A percentile compares a stretch with the other conserved stretches of the same genome.
phyloP scores from a whole-genome alignment of 2,329 filamentous ascomycete species.

The Corinectria fuckeliana region DNA sequence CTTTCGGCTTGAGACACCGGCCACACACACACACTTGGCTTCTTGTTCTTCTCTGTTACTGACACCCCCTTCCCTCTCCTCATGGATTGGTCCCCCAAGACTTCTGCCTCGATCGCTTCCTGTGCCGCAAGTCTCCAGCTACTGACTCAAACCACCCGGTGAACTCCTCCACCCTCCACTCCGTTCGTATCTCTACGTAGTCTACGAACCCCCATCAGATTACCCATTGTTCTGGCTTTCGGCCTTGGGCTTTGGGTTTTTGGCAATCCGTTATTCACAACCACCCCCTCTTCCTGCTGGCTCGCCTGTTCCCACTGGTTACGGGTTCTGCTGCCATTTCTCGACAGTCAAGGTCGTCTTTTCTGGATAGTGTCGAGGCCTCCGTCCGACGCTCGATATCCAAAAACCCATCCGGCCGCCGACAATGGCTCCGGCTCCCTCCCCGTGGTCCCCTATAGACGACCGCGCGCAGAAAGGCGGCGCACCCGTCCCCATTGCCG shows the following conservation, averaged over 20 bases:
- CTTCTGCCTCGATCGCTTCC: neutral
- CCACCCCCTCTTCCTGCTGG: neutral
- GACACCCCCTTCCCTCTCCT: no score
- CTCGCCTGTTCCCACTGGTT: neutral
- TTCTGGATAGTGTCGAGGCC: neutral
- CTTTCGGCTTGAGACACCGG: no score
- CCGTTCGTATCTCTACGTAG: no score
- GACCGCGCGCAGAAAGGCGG: neutral
- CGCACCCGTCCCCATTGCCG: slow-evolving; percentile 41
- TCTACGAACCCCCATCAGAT: no score
- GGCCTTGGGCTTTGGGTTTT: neutral
- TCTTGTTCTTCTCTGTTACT: no score
- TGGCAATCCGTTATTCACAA: no score
- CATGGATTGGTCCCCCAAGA: neutral
- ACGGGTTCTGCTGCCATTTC: neutral
- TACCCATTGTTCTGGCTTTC: no score
- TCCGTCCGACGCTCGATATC: neutral
- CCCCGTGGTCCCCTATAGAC: neutral
- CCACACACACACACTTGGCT: neutral
- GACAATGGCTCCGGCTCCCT: slow-evolving; percentile 21
- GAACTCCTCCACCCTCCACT: slow-evolving; percentile 7
- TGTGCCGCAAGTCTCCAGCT: neutral
- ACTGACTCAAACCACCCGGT: slow-evolving; percentile 6
- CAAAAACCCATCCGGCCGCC: neutral
- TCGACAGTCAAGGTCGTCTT: neutral